Evolutionary conservation across 169 alveolate species (phyloP), one percentile per base, ranked within the genome.

Genomic region (Ichthyophthirius multifiliis): DNA sequence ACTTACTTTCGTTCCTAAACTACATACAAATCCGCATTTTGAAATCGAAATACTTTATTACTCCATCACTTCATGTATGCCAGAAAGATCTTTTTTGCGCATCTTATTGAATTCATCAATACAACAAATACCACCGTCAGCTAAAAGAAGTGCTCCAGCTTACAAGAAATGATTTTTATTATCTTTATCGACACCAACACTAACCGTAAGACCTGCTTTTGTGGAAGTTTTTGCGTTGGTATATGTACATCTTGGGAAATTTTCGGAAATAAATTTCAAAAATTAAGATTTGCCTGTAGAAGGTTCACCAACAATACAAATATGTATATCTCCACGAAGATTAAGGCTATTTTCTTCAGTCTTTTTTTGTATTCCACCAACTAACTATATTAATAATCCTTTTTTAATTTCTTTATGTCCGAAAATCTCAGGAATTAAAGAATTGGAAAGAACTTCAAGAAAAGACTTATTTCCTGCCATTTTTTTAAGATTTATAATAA

Each of bases 1-100:
- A 12, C 95, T 90, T 1, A 93, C 82, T 74, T 94, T 83, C 10
- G 94, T 27, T 91, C 91, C 83, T 63, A 94, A 44, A 87, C 88
- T 87, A 75, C 89, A 83, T n/a, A 85, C 88, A 2, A 87, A 74
- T 4, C 96, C 94, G n/a, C 91, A 98, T 87, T 96, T 97, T 18
- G 99, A 98, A 43, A 96, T 96, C 15, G 97, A 93, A 27, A 98
- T 93, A 20, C 98, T 91, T 89, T 96, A 94, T 77, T 98, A 95
- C 86, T 98, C 99, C 98, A 98, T 97, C 12, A 98, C 99, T 92
- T 98, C 99, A 45, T 90, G 97, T n/a, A 97, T 82, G 39, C 97
- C 90, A 20, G 92, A 92, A 85, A 93, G 92, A 63, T 94, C 97
- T 65, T 95, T 97, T 39, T 87, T 81, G 63, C 87, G 91, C 75